These are phyloP conservation scores for Leccinum pachyderme DNA, from an alignment of 1,284 basidiomycete species.

Conservation along the genomic window DNA sequence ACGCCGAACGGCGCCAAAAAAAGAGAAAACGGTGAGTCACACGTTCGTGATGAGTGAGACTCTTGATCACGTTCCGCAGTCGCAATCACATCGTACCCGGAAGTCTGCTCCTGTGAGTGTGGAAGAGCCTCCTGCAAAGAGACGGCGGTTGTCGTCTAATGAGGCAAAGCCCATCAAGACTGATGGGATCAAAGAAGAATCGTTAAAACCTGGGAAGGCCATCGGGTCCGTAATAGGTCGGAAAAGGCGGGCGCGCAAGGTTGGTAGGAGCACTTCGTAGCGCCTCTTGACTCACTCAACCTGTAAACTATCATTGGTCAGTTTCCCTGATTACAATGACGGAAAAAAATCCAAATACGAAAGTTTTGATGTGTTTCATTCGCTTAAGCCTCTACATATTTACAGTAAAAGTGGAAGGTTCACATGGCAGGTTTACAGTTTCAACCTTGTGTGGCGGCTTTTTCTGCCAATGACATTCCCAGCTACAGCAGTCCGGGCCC, in stretches of 20 bases:
- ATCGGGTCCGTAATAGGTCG: conserved; percentile 53
- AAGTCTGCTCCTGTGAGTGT: conserved; percentile 4
- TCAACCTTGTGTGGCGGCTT: background rate
- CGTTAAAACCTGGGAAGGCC: conserved; percentile 30
- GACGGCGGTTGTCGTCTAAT: conserved; percentile 33
- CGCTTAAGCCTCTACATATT: background rate
- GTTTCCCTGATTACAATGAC: background rate
- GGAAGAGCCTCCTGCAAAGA: conserved; percentile 41
- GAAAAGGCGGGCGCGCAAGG: conserved; percentile 50
- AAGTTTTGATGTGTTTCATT: background rate
- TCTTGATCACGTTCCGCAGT: conserved; percentile 8
- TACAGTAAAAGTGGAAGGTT: background rate
- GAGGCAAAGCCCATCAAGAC: conserved; percentile 12
- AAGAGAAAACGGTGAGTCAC: conserved; percentile 28
- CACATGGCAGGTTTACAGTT: background rate
- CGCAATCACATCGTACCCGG: conserved; percentile 10
- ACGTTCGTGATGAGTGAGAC: background rate
- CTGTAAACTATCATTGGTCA: conserved; percentile 1
- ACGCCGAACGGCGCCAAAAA: conserved; percentile 50
- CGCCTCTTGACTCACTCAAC: background rate
- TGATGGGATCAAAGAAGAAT: conserved; percentile 19
- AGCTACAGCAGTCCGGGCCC: background rate
- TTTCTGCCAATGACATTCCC: background rate
- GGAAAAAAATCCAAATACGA: background rate
- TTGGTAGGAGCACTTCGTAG: conserved; percentile 36